Percentiles rank a stretch among this genome's conserved stretches.
Evolutionary conservation across 495 filamentous ascomycete genomes (phyloP).

Genomic region (Penicillium coffeae): DNA sequence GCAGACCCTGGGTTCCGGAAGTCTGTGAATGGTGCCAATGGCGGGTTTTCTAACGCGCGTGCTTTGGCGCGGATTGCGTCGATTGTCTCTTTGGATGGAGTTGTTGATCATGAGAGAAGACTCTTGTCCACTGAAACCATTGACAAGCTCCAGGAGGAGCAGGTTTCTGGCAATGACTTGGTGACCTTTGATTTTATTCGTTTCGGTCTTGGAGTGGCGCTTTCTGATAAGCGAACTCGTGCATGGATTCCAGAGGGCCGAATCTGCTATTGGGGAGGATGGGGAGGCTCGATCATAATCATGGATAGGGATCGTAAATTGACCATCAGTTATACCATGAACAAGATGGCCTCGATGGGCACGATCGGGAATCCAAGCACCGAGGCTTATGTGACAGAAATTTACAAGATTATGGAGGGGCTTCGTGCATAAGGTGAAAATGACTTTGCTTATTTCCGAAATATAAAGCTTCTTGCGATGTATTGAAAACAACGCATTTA

Average conservation of each 20-base stretch:
- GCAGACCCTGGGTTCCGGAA: slow-evolving; percentile 19
- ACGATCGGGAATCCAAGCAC: slow-evolving; percentile 27
- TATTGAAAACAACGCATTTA: no score
- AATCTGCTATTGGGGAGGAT: slow-evolving; percentile 42
- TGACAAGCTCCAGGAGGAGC: slow-evolving; percentile 35
- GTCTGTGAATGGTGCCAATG: slow-evolving; percentile 23
- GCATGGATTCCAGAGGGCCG: slow-evolving; percentile 26
- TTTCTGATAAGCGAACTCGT: slow-evolving; percentile 16
- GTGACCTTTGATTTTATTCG: slow-evolving; percentile 23
- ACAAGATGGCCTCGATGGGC: slow-evolving; percentile 28
- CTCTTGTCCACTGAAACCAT: slow-evolving; percentile 30
- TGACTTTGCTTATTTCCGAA: no score
- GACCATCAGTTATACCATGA: slow-evolving; percentile 45
- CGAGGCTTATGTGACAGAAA: slow-evolving; percentile 28
- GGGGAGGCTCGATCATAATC: slow-evolving; percentile 38
- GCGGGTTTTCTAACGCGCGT: slow-evolving; percentile 36
- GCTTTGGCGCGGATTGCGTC: slow-evolving; percentile 27
- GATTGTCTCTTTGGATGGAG: slow-evolving; percentile 27
- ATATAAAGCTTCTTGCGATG: no score
- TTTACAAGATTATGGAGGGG: slow-evolving; percentile 29
- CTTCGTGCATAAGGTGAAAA: background rate
- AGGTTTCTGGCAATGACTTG: slow-evolving; percentile 30
- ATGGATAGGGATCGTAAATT: slow-evolving; percentile 40
- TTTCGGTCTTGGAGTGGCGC: slow-evolving; percentile 35
- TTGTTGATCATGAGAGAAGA: slow-evolving; percentile 23